These are phyloP conservation scores for Euryodendron excelsum DNA, from an alignment of 148 eudicot genomes.

Conservation along the genomic window DNA sequence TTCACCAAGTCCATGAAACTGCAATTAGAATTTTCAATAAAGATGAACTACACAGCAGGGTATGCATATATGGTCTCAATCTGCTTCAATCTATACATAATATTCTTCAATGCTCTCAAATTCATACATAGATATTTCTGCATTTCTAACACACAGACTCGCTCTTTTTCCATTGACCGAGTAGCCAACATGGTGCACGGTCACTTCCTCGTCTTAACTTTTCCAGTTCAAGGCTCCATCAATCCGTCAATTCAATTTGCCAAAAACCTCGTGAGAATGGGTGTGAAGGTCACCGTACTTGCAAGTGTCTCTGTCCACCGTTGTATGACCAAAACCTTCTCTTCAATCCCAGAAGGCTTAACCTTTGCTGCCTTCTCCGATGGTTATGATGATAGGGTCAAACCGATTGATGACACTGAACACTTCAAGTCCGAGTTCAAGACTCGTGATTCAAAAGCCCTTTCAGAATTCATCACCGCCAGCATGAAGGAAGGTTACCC, in stretches of 20 bases:
- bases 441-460: conserved; percentile 14
- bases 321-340: conserved; percentile 17
- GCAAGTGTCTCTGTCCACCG: conserved; percentile 33
- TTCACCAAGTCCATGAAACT: no score
- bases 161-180: no score
- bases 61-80: no score
- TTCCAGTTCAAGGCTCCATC: no score
- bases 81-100: no score
- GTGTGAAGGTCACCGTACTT: conserved; percentile 44
- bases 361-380: conserved; percentile 40
- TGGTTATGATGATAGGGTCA: conserved; percentile 43
- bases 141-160: no score
- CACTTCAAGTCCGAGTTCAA: conserved; percentile 18
- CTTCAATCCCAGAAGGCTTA: conserved; percentile 23
- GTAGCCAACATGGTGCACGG: no score
- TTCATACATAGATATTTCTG: no score
- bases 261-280: conserved; percentile 27
- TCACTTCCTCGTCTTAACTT: no score
- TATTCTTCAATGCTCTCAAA: no score
- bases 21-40: no score
- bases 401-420: conserved; percentile 6
- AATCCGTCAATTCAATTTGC: conserved; percentile 59
- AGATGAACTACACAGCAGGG: no score
- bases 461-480: conserved; percentile 18
- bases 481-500: conserved; percentile 25